Evolutionary conservation across 148 eudicot genomes (phyloP).

Genomic region (Silene conica): DNA sequence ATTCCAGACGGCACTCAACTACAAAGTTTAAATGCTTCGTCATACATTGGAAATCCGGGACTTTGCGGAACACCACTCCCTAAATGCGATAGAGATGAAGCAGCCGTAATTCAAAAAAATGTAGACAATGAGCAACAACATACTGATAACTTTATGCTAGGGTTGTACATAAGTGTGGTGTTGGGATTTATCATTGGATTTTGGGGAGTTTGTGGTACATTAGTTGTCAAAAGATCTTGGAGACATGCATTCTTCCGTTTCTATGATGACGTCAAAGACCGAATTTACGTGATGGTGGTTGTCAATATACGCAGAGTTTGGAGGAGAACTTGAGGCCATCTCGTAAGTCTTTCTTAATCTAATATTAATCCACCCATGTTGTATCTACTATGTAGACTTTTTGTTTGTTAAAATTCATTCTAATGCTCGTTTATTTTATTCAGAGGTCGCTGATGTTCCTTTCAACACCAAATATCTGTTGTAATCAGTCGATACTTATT

Average conservation of each 20-base stretch:
- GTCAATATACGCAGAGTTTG: background rate
- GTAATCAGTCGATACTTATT: too few species aligned
- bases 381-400: background rate
- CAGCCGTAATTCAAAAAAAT: too few species aligned
- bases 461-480: too few species aligned
- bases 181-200: too few species aligned
- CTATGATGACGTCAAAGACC: too few species aligned
- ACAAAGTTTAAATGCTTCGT: background rate
- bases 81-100: background rate
- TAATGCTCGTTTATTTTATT: background rate
- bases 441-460: background rate
- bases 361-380: background rate
- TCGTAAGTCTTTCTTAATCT: background rate
- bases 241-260: too few species aligned
- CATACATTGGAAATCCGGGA: constrained; percentile 2
- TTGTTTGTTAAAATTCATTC: background rate
- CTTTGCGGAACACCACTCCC: background rate
- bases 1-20: constrained; percentile 8
- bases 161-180: too few species aligned
- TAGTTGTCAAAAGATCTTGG: too few species aligned
- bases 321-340: background rate
- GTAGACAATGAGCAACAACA: too few species aligned
- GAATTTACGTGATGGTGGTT: background rate
- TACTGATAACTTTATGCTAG: too few species aligned
- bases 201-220: too few species aligned